Conservation (phyloP, 2,329 filamentous ascomycete species). For the Graphilbum sp. region DNA sequence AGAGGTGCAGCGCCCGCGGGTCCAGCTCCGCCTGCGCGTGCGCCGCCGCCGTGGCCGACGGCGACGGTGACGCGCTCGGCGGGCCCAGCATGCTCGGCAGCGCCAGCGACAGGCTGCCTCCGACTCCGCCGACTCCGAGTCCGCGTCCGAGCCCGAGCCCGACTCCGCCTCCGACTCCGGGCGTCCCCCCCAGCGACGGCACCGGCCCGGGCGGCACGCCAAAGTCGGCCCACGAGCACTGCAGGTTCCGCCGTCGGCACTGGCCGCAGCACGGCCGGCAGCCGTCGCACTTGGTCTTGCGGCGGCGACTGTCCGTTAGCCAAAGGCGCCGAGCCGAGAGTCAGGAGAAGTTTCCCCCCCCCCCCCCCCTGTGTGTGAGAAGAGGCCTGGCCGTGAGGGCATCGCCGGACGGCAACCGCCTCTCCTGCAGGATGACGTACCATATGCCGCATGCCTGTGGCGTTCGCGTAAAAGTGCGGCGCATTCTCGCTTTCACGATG, state of each 20-base stretch:
- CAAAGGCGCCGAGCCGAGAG: neutral
- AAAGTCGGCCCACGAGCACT: constrained; percentile 2
- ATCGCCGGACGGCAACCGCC: neutral
- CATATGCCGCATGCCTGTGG: constrained; percentile 5
- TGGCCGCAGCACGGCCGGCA: constrained; percentile 1
- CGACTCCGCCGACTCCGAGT: too few species aligned
- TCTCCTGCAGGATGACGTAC: neutral
- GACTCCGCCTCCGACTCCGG: too few species aligned
- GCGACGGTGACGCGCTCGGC: neutral
- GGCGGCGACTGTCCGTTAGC: constrained; percentile 2
- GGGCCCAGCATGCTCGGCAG: neutral
- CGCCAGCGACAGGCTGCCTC: too few species aligned
- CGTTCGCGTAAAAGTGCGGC: constrained; percentile 4
- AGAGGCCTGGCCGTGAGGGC: too few species aligned
- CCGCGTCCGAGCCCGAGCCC: too few species aligned
- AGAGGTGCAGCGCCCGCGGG: constrained; percentile 1
- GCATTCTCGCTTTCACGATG: neutral
- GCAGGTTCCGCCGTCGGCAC: neutral
- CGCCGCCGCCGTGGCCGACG: neutral
- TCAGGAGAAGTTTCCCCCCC: neutral
- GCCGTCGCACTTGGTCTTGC: constrained; percentile 8
- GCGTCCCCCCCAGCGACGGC: too few species aligned
- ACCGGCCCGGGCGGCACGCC: too few species aligned
- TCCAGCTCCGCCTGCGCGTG: neutral
- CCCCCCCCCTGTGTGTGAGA: too few species aligned